These are phyloP conservation scores for Neoscytalidium dimidiatum DNA, from an alignment of 2,329 filamentous ascomycete species.

Conservation along the genomic window DNA sequence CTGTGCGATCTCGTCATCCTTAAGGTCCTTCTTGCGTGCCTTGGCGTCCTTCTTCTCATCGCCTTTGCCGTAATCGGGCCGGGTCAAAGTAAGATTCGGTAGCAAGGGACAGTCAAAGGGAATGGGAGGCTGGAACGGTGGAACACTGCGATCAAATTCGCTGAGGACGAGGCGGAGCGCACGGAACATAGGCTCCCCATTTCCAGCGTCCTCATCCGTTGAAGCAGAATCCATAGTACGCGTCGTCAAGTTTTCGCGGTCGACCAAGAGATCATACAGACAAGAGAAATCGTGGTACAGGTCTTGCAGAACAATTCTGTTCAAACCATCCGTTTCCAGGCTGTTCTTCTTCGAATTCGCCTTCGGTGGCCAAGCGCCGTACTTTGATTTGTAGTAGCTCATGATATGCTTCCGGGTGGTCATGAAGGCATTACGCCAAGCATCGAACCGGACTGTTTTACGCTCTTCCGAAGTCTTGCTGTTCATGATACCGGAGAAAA, in stretches of 20 bases:
- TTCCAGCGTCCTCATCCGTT: slow-evolving; percentile 55
- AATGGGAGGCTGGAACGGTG: slow-evolving; percentile 86
- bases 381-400: slow-evolving; percentile 67
- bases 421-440: slow-evolving; percentile 75
- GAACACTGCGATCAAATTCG: slow-evolving; percentile 86
- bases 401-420: slow-evolving; percentile 74
- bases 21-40: slow-evolving; percentile 69
- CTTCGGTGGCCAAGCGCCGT: slow-evolving; percentile 86
- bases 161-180: slow-evolving; percentile 78
- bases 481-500: slow-evolving; percentile 85
- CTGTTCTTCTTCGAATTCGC: slow-evolving; percentile 89
- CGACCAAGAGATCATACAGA: slow-evolving; percentile 85
- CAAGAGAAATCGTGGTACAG: slow-evolving; percentile 84
- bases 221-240: slow-evolving; percentile 69
- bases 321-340: slow-evolving; percentile 82
- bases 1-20: slow-evolving; percentile 74
- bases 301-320: slow-evolving; percentile 77
- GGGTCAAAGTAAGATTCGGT: slow-evolving; percentile 67
- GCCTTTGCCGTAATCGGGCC: slow-evolving; percentile 64
- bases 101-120: slow-evolving; percentile 85
- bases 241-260: slow-evolving; percentile 75
- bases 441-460: slow-evolving; percentile 77
- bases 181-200: slow-evolving; percentile 59
- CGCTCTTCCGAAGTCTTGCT: slow-evolving; percentile 78
- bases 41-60: slow-evolving; percentile 74